Percentiles rank a stretch among this genome's conserved stretches.
These are phyloP conservation scores for Volvariella surrecta DNA, from an alignment of 1,284 basidiomycete species.

Conservation along the genomic window DNA sequence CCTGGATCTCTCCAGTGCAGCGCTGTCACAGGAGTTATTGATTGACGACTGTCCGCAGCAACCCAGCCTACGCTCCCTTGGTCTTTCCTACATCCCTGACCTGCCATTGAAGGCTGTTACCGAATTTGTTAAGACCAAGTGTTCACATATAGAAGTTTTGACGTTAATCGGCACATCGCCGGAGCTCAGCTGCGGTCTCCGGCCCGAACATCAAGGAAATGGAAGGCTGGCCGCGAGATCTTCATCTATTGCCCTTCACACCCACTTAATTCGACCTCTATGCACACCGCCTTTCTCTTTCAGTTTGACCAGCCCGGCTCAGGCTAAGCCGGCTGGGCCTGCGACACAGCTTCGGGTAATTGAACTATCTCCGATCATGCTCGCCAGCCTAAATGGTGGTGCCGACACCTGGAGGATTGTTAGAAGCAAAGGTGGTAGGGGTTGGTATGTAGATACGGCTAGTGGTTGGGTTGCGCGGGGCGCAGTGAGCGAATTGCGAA, in stretches of 20 bases:
- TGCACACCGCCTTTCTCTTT: constrained; percentile 75
- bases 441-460: constrained; percentile 91
- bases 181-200: constrained; percentile 55
- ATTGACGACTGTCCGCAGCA: constrained; percentile 55
- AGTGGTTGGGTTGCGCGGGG: constrained; percentile 65
- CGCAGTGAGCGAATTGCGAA: constrained; percentile 35
- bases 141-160: constrained; percentile 79
- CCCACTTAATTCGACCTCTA: constrained; percentile 67
- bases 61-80: constrained; percentile 76
- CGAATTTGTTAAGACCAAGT: constrained; percentile 62
- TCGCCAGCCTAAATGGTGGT: constrained; percentile 68
- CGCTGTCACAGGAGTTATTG: constrained; percentile 59
- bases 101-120: constrained; percentile 65
- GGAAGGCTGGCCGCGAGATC: constrained; percentile 37
- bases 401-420: constrained; percentile 84
- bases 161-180: constrained; percentile 76
- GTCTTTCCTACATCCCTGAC: constrained; percentile 77
- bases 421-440: constrained; percentile 85
- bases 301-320: constrained; percentile 25
- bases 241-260: constrained; percentile 57
- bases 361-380: constrained; percentile 73
- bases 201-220: constrained; percentile 19
- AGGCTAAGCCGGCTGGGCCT: constrained; percentile 30
- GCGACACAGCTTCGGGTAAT: constrained; percentile 82
- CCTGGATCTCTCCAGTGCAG: constrained; percentile 84